phyloP scores from a whole-genome alignment of 345 rosid species.

The Lepidium didymum region DNA sequence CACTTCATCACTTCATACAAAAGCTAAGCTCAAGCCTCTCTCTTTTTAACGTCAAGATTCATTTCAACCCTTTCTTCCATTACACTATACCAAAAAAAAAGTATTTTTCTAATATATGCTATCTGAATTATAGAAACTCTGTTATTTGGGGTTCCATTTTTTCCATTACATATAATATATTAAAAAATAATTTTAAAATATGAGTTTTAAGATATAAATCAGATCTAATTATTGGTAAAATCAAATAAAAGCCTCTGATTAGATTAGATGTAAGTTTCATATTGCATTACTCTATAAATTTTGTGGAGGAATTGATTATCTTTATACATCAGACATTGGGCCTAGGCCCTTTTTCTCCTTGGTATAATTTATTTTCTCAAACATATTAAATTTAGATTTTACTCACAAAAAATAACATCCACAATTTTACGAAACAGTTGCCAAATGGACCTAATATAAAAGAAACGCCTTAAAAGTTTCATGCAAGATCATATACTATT shows the following conservation, averaged over 20 bases:
- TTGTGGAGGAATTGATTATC: no score
- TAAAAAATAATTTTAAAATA: no score
- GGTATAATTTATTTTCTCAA: neutral
- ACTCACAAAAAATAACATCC: neutral
- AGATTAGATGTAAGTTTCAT: no score
- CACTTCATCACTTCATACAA: neutral
- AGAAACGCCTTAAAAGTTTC: neutral
- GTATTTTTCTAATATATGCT: no score
- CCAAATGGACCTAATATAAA: neutral
- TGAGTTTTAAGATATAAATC: no score
- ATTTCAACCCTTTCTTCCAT: neutral
- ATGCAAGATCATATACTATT: neutral
- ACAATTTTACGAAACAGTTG: neutral
- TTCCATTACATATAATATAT: no score
- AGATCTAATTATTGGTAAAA: no score
- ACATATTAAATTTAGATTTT: neutral
- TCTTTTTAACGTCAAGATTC: neutral
- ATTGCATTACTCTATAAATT: neutral
- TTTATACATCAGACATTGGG: no score
- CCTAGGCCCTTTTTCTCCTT: neutral
- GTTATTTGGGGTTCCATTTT: no score
- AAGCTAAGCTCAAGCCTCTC: neutral
- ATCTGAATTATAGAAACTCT: no score
- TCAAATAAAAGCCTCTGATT: no score
- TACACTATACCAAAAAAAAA: no score